Evolutionary conservation across 495 filamentous ascomycete species (phyloP).

Genomic region (Xylaria bambusicola): DNA sequence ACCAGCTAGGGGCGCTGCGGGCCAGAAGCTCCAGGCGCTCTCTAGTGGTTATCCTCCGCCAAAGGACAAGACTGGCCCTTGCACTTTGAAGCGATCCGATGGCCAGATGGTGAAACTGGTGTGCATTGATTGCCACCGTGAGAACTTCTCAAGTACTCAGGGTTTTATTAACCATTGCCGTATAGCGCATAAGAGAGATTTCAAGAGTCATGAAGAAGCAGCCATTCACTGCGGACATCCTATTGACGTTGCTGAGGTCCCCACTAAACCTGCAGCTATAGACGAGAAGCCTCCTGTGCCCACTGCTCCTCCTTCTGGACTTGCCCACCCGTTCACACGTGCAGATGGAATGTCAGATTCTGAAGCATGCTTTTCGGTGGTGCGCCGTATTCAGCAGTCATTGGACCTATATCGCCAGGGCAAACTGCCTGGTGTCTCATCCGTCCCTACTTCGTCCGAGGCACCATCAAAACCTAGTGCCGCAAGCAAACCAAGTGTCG

Average conservation of each 20-base stretch:
- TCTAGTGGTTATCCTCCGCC: slow-evolving; percentile 69
- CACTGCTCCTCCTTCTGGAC: slow-evolving; percentile 42
- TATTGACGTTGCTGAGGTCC: slow-evolving; percentile 68
- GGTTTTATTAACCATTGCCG: slow-evolving; percentile 99
- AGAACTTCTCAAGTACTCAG: slow-evolving; percentile 92
- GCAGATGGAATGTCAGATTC: slow-evolving; percentile 57
- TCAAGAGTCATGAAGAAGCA: slow-evolving; percentile 91
- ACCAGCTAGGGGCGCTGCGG: slow-evolving; percentile 57
- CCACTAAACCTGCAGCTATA: slow-evolving; percentile 48
- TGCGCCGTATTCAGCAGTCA: slow-evolving; percentile 49
- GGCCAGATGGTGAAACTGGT: slow-evolving; percentile 71
- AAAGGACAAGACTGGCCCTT: slow-evolving; percentile 64
- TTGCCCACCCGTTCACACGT: slow-evolving; percentile 71
- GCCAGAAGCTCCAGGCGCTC: slow-evolving; percentile 68
- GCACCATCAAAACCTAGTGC: slow-evolving; percentile 18
- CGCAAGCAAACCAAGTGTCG: slow-evolving; percentile 10
- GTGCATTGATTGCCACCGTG: slow-evolving; percentile 83
- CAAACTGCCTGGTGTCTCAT: slow-evolving; percentile 45
- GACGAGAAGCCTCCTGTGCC: slow-evolving; percentile 43
- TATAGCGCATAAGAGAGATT: slow-evolving; percentile 88
- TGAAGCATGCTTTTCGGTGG: slow-evolving; percentile 51
- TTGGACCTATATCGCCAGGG: slow-evolving; percentile 48
- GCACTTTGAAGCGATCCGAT: slow-evolving; percentile 54
- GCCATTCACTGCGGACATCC: slow-evolving; percentile 84
- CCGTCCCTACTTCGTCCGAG: slow-evolving; percentile 39